Percentiles rank a stretch among this genome's conserved stretches.
These are phyloP conservation scores for Madurella fahalii DNA, from an alignment of 2,329 filamentous ascomycete species.

Conservation along the genomic window DNA sequence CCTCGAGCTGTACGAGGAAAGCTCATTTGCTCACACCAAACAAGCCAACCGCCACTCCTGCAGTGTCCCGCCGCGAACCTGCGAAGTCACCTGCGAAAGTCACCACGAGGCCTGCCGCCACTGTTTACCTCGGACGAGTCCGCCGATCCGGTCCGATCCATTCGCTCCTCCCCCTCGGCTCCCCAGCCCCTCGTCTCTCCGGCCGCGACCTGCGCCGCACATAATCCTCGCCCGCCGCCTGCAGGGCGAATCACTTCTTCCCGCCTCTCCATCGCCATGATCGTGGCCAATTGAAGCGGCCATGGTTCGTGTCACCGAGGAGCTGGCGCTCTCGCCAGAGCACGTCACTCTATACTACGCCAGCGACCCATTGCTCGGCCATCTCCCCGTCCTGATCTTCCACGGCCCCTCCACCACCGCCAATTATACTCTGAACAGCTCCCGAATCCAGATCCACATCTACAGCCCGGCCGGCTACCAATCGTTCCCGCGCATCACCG, in stretches of 20 bases:
- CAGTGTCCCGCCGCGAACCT: constrained; percentile 10
- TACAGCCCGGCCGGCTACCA: constrained; percentile 85
- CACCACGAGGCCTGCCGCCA: neutral
- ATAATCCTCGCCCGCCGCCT: neutral
- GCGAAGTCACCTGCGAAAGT: no score
- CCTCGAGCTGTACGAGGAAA: constrained; percentile 11
- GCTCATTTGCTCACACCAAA: neutral
- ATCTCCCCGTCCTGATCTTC: constrained; percentile 82
- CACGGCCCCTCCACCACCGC: constrained; percentile 86
- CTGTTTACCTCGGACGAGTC: constrained; percentile 7
- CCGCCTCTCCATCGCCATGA: constrained; percentile 32
- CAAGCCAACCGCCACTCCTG: constrained; percentile 3
- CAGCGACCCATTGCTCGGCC: constrained; percentile 75
- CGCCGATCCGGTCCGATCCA: neutral
- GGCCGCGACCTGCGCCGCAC: neutral
- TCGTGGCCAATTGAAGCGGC: constrained; percentile 41
- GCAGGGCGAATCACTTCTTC: neutral
- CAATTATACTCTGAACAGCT: constrained; percentile 82
- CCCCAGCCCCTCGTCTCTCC: neutral
- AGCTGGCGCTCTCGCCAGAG: constrained; percentile 75
- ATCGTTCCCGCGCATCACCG: constrained; percentile 84
- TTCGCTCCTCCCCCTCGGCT: neutral
- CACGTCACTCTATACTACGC: constrained; percentile 85
- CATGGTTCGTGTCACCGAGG: constrained; percentile 81
- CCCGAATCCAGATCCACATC: constrained; percentile 90